Base-by-base conservation (phyloP, 805 yeast genomes). In the Kodamaea kaohsiungensis region DNA sequence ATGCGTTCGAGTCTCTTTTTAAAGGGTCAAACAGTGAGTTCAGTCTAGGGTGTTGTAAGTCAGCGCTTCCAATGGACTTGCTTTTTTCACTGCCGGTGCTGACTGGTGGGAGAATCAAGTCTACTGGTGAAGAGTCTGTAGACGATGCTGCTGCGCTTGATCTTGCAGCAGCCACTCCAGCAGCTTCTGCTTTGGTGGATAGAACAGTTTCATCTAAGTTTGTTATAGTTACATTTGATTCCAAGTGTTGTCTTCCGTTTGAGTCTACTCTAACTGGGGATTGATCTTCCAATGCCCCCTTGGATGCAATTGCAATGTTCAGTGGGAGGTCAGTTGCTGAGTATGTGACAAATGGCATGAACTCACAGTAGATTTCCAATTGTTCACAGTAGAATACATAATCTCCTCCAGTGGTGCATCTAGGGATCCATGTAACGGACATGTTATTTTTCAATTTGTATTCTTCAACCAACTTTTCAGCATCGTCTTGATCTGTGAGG, bases 371-470 rank as follows among this genome's bases (percentile, higher is more conserved):
- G 1, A 86, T 72, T 59, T 85, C 80, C 51, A 88, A 69, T 35
- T 82, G 82, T 33, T 83, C 80, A 61, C 86, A 84, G 67, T 82
- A 85, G 67, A 78, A 88, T 7, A 86, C 69, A 13, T 85, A 66
- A 49, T 79, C 79, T 17, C 84, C 87, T 50, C 76, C 79, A 10
- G 76, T 73, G 1, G 87, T 80, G n/a, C 80, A 69, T 48, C 80
- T 77, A 0, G 91, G 88, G 0, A 85, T 66, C 92, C 93, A 88
- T 3, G 68, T 54, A 10, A 71, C 66, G n/a, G 59, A 60, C 30
- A 54, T 61, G 27, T 61, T 57, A 42, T 64, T 53, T 5, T 52
- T 48, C 12, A 52, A 50, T 30, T 61, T 62, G 53, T 66, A 67
- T 13, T 65, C 66, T 9, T 65, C 65, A 2, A 59, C 63, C 48